Conservation (phyloP, 164 flowering plant species). For the Aristolochia californica region DNA sequence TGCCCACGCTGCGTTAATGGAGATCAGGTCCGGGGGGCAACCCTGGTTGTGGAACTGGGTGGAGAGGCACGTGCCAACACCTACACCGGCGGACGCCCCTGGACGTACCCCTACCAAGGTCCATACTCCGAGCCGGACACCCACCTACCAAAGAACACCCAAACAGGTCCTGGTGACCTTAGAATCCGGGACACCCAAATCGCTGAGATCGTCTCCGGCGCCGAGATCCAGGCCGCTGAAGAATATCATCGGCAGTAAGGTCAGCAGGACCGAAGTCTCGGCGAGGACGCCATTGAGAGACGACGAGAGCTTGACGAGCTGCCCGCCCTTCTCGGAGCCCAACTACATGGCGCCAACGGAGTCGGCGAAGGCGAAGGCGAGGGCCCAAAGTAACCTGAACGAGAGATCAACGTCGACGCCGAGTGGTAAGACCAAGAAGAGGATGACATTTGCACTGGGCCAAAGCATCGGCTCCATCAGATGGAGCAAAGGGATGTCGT, state of each 20-base stretch:
- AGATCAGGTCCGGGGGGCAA: constrained; percentile 43
- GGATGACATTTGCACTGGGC: constrained; percentile 57
- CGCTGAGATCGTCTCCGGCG: constrained; percentile 37
- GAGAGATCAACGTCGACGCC: constrained; percentile 36
- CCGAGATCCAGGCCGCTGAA: constrained; percentile 10
- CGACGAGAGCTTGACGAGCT: constrained; percentile 85
- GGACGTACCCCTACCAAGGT: constrained; percentile 21
- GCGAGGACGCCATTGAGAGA: constrained; percentile 41
- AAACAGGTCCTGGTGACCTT: constrained; percentile 22
- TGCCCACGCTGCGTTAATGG: constrained; percentile 28
- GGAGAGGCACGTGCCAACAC: constrained; percentile 46
- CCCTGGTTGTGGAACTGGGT: constrained; percentile 98
- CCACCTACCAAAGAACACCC: constrained; percentile 23
- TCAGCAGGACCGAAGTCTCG: constrained; percentile 26
- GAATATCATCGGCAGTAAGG: constrained; percentile 22
- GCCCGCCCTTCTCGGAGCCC: constrained; percentile 86
- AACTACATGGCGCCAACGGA: constrained; percentile 83
- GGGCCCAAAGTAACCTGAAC: constrained; percentile 43
- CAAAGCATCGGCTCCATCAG: constrained; percentile 51
- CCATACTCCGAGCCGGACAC: constrained; percentile 19
- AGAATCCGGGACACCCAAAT: constrained; percentile 51
- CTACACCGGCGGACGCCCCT: constrained; percentile 23
- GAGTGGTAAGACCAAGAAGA: constrained; percentile 32
- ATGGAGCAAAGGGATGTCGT: constrained; percentile 52
- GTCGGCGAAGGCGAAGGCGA: constrained; percentile 73